Evolutionary conservation across 2,329 filamentous ascomycete genomes (phyloP), one percentile per base, ranked within the genome.

Genomic region (Stachybotrys elegans): DNA sequence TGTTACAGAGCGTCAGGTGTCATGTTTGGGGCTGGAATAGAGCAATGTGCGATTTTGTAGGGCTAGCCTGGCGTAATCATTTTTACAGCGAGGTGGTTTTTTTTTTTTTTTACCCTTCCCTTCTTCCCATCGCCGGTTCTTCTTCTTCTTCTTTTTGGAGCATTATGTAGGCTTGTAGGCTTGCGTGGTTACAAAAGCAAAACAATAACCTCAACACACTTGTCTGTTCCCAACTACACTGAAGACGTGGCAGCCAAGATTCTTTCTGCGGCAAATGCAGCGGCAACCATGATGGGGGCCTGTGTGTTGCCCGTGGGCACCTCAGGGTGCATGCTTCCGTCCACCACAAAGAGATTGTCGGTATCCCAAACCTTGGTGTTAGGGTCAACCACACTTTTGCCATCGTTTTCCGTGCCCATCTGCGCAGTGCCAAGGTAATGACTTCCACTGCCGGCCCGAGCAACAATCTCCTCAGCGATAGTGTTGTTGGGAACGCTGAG

Each of bases 351-450:
- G 16, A 61, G 31, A 41, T 61, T 61, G 35, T 57, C 51, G 8
- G 53, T 60, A 14, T 58, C 56, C 52, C 56, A 62, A 8, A 62
- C 59, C 22, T 54, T 57, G n/a, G 60, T 56, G 44, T 63, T 42
- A 13, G 52, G 48, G 32, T 62, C 60, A 23, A 64, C 60, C 2
- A 64, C 61, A 22, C 57, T 60, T 13, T 45, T 51, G 2, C 61
- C 60, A 36, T 63, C 58, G 35, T 63, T 59, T 6, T 42, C 37
- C 7, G 47, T 43, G 19, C 61, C 61, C 56, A 64, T 64, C 37
- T 51, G 52, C 4, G 61, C 52, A 3, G 55, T 55, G 16, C 61
- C 61, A 19, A 63, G 48, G 19, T 58, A 61, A 45, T 63, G 61
- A 38, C 55, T 60, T 4, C 58, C 59, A 9, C 54, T 57, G 17